Base-by-base conservation (phyloP, 495 filamentous ascomycete genomes). In the Xylaria palmicola region DNA sequence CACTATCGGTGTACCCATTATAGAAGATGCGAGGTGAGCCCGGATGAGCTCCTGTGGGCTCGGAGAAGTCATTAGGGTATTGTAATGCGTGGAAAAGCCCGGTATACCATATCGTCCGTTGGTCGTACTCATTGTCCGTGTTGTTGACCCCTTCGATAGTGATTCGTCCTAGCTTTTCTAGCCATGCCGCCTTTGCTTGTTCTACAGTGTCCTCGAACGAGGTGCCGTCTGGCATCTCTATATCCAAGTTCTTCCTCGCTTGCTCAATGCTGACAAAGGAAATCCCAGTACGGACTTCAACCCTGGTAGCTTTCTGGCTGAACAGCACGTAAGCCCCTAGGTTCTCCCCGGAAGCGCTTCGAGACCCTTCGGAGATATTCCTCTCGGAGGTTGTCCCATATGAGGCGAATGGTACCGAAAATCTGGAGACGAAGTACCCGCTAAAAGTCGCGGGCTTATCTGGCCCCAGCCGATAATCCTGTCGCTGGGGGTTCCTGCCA, bases 261-360 rank as follows among this genome's bases (percentile, higher is more conserved):
- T 73, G 71, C 54, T 69, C 71, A 19, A 73, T 55, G 52, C 68
- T 71, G n/a, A 73, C 65, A 26, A 71, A 73, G 2, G 71, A 73
- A 17, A 73, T 52, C 0, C 68, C 71, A 6, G 71, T 73, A 7
- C 66, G 62, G 26, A 73, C 65, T 50, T 73, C 71, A n/a, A 73
- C 57, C 49, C 65, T 52, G 1, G 24, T 57, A 6, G 55, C 52
- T 10, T 59, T 56, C 27, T 47, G 44, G 17, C 49, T 32, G 44
- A 73, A 73, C 19, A 32, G 64, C 2, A 63, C 71, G 36, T 69
- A 71, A 20, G 68, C 71, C 3, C 68, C 63, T 9, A 73, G 64
- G 34, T 64, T 40, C 56, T 67, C 64, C 1, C 68, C 68, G 1
- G 67, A 64, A 6, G 52, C 60, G 13, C 20, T 49, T 15, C 17